A percentile compares a stretch with the other conserved stretches of the same genome.
Evolutionary conservation across 768 basidiomycete species (phyloP).

Genomic region (Plicaturopsis crispa): DNA sequence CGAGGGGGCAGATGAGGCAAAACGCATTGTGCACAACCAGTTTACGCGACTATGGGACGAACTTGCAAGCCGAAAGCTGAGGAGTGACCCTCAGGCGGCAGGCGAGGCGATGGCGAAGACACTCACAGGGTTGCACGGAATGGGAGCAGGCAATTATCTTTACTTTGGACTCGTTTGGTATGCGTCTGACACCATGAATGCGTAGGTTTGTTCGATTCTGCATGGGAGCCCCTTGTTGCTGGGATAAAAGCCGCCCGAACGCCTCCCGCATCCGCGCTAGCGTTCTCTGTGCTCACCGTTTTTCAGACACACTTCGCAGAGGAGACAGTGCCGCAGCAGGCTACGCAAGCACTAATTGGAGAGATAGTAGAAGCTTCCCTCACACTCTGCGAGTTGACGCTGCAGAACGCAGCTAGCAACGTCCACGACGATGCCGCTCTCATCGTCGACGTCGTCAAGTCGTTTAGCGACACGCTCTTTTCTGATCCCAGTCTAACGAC

Average conservation of each 20-base stretch:
- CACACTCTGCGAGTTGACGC: conserved; percentile 19
- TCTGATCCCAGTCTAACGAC: conserved; percentile 29
- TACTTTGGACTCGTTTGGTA: neutral
- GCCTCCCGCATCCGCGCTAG: conserved; percentile 21
- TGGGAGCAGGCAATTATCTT: conserved; percentile 19
- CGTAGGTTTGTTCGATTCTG: conserved; percentile 38
- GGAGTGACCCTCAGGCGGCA: conserved; percentile 35
- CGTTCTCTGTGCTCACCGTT: conserved; percentile 38
- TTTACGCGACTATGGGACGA: conserved; percentile 42
- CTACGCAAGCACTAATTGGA: conserved; percentile 20
- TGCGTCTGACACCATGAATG: conserved; percentile 1
- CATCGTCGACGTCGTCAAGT: conserved; percentile 40
- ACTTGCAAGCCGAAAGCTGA: conserved; percentile 33
- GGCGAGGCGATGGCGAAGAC: conserved; percentile 37
- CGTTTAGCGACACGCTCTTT: conserved; percentile 47
- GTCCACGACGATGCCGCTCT: too few species aligned
- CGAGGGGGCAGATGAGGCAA: conserved; percentile 3
- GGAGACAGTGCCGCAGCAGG: conserved; percentile 15
- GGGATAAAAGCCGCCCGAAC: conserved; percentile 19
- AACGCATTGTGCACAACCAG: conserved; percentile 35
- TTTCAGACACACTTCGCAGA: conserved; percentile 33
- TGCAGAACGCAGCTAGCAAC: conserved; percentile 13
- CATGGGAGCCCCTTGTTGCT: conserved; percentile 36
- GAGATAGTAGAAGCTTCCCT: conserved; percentile 28
- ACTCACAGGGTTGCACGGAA: conserved; percentile 18